Base-by-base conservation (phyloP, 1,284 basidiomycete genomes). In the Exobasidium cylindrosporum region DNA sequence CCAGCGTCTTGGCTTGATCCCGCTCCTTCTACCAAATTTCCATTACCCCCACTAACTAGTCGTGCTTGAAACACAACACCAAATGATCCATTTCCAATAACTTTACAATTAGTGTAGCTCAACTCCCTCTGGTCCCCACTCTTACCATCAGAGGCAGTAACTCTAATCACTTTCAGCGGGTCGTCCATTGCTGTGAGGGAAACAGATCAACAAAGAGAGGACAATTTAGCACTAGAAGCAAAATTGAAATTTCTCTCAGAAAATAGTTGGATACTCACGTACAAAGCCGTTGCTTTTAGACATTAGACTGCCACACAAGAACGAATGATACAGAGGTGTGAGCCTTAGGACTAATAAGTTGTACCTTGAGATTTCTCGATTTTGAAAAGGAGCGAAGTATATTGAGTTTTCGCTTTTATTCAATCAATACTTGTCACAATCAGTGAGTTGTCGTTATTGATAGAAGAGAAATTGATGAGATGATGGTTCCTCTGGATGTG, bases 61-160 rank as follows among this genome's bases (percentile, higher is more conserved):
- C 83, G 84, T 30, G 84, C 85, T 58, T 84, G 92, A 82, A 96
- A 98, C 69, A 98, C 96, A 80, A 98, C 94, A 74, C 96, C 96
- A 78, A 98, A 98, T 64, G 91, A 94, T 81, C 95, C 96, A 80
- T 98, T 98, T 64, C 96, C 95, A 79, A 95, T 91, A 78, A 98
- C 91, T 83, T 97, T 97, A 86, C 91, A 96, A 82, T 91, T 93
- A 74, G 91, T 96, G 84, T 98, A 98, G 54, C 88, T 87, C 77
- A 99, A 88, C 75, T 94, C 90, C 77, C 86, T 86, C 70, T 90
- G 88, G 62, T 91, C 89, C 74, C 91, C 93, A 3, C 89, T 85
- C 86, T 93, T 96, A 82, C 96, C 95, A 78, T 96, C 91, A 67
- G 89, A 91, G 67, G 95, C 95, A 76, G 90, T 85, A 74, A 98